Percentiles rank a stretch among this genome's conserved stretches.
phyloP scores from a whole-genome alignment of 2,329 filamentous ascomycete genomes.

The Drechslera avenae region DNA sequence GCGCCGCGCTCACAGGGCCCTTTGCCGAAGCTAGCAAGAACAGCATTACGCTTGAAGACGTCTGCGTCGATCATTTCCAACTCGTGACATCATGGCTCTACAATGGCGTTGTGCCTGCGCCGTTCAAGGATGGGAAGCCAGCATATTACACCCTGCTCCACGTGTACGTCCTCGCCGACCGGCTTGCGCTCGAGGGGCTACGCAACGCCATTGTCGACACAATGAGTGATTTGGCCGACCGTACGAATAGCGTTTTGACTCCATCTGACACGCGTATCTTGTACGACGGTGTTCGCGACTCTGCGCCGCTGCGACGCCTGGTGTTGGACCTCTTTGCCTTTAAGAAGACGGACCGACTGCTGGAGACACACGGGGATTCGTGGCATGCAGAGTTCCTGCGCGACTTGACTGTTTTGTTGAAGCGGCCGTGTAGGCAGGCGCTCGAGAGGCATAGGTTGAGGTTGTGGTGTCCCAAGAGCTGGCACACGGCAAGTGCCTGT shows the following conservation, averaged over 20 bases:
- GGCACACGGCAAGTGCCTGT: constrained; percentile 45
- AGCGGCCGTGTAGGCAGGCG: constrained; percentile 51
- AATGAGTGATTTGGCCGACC: constrained; percentile 53
- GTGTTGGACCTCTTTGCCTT: constrained; percentile 58
- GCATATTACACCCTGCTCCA: constrained; percentile 58
- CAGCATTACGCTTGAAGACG: constrained; percentile 51
- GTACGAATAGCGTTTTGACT: constrained; percentile 57
- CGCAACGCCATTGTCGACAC: constrained; percentile 53
- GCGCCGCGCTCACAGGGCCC: constrained; percentile 54
- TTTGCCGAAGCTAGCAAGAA: constrained; percentile 55
- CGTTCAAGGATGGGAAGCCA: constrained; percentile 54
- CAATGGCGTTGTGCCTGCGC: constrained; percentile 48
- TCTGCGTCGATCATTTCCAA: constrained; percentile 54
- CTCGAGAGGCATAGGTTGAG: constrained; percentile 50
- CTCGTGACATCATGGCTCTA: constrained; percentile 60
- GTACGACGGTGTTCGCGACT: constrained; percentile 52
- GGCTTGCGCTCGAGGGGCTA: constrained; percentile 53
- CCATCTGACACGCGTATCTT: constrained; percentile 56
- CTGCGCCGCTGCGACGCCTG: constrained; percentile 48
- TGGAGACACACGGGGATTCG: constrained; percentile 53
- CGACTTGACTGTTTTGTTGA: constrained; percentile 54
- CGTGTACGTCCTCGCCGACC: constrained; percentile 54
- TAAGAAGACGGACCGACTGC: constrained; percentile 58
- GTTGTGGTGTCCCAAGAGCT: constrained; percentile 48
- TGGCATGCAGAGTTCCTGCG: constrained; percentile 57